A percentile compares a stretch with the other conserved stretches of the same genome.
These are phyloP conservation scores for Hibiscus mutabilis DNA, from an alignment of 345 rosid genomes.

Conservation along the genomic window DNA sequence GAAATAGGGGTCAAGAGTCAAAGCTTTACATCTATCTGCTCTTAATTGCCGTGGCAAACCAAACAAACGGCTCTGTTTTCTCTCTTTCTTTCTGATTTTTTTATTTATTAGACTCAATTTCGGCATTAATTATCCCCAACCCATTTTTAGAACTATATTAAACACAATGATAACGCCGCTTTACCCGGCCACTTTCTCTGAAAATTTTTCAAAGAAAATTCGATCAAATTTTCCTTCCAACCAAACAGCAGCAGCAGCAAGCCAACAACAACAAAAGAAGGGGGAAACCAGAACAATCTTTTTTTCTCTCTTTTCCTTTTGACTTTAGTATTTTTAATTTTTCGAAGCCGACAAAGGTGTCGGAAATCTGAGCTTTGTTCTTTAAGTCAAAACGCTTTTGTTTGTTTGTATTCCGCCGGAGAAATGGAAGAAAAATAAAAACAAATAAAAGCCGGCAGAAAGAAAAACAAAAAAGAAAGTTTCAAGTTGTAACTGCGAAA, in stretches of 20 bases:
- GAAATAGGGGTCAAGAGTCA: constrained; percentile 17
- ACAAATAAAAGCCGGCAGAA: neutral
- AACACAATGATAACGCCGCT: constrained; percentile 3
- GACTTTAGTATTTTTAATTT: neutral
- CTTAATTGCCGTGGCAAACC: constrained; percentile 16
- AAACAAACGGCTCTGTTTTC: constrained; percentile 15
- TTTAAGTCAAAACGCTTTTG: neutral
- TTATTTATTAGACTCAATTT: constrained; percentile 35
- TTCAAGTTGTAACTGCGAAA: neutral
- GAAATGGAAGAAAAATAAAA: neutral
- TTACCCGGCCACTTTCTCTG: constrained; percentile 19
- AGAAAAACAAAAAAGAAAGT: neutral
- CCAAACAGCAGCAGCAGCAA: constrained; percentile 15
- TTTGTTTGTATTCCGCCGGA: neutral
- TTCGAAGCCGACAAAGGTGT: constrained; percentile 23
- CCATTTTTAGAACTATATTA: constrained; percentile 15
- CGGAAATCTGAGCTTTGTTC: constrained; percentile 10
- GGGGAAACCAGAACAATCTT: neutral
- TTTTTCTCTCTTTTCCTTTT: neutral
- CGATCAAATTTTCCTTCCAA: constrained; percentile 10
- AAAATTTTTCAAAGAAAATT: neutral
- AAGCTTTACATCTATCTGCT: constrained; percentile 16
- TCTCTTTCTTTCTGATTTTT: neutral
- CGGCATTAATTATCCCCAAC: constrained; percentile 29
- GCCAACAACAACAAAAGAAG: neutral